Conservation (phyloP, 2,329 filamentous ascomycete species). For the Talaromyces sp. region DNA sequence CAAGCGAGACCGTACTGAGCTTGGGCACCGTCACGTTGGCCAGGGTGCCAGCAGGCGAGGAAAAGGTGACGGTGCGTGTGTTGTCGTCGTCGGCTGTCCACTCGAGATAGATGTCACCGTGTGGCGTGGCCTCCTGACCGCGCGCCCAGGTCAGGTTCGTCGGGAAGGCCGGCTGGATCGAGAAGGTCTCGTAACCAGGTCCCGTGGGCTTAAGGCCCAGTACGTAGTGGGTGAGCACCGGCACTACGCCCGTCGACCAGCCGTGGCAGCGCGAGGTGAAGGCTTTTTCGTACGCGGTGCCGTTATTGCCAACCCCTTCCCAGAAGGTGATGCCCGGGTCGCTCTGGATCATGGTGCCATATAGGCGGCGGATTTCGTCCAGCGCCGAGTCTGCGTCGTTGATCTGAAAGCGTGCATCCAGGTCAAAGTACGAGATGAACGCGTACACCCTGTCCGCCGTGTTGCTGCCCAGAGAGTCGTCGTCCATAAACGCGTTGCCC, state of each 20-base stretch:
- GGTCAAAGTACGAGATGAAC: conserved; percentile 51
- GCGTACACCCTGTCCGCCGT: conserved; percentile 47
- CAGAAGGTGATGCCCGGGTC: conserved; percentile 48
- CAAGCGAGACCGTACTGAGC: not conserved
- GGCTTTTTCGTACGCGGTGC: conserved; percentile 40
- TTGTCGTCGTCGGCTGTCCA: conserved; percentile 26
- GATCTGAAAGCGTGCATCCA: conserved; percentile 43
- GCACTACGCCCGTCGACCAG: conserved; percentile 50
- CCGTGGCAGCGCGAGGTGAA: conserved; percentile 51
- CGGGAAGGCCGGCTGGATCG: conserved; percentile 38
- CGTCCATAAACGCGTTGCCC: conserved; percentile 52
- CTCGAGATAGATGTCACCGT: conserved; percentile 32
- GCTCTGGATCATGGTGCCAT: conserved; percentile 46
- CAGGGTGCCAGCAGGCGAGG: conserved; percentile 3
- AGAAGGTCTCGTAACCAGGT: conserved; percentile 35
- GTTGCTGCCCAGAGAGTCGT: conserved; percentile 30
- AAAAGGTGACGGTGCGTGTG: conserved; percentile 1
- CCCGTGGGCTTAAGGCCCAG: conserved; percentile 43
- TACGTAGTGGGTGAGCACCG: conserved; percentile 43
- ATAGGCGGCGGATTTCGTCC: conserved; percentile 44
- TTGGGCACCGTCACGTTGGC: conserved; percentile 10
- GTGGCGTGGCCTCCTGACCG: conserved; percentile 41
- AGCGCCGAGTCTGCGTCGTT: conserved; percentile 33
- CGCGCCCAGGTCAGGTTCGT: conserved; percentile 39
- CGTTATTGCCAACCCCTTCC: conserved; percentile 46